Percentiles rank a stretch among this genome's conserved stretches.
Conservation (phyloP, 495 filamentous ascomycete species). For the Lentithecium fluviatile region DNA sequence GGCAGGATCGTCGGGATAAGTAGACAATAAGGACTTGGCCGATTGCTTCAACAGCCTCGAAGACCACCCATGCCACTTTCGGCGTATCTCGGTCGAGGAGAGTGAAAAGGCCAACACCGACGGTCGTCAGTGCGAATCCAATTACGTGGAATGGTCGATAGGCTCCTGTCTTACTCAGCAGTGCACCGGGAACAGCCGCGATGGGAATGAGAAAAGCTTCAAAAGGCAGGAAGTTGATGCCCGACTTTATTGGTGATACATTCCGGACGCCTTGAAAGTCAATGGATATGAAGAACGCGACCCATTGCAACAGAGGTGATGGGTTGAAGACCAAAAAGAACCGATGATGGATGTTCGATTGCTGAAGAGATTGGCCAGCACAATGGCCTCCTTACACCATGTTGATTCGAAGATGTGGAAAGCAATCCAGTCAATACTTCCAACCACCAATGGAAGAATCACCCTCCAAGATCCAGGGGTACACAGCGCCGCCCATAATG, state of each 20-base stretch:
- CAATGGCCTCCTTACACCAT: slow-evolving; percentile 5
- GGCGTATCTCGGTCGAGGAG: neutral
- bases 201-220: slow-evolving; percentile 2
- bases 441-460: slow-evolving; percentile 18
- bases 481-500: slow-evolving; percentile 1
- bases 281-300: slow-evolving; percentile 20
- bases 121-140: slow-evolving; percentile 1
- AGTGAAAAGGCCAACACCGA: slow-evolving; percentile 6
- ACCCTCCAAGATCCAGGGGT: slow-evolving; percentile 16
- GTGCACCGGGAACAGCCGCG: neutral
- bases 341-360: slow-evolving; percentile 9
- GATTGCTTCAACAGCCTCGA: slow-evolving; percentile 1
- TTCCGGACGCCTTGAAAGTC: slow-evolving; percentile 22
- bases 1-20: slow-evolving; percentile 11
- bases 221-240: slow-evolving; percentile 18
- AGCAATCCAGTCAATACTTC: neutral
- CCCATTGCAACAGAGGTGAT: slow-evolving; percentile 18
- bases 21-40: neutral
- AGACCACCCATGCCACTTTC: slow-evolving; percentile 6
- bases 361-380: slow-evolving; percentile 7
- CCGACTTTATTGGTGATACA: neutral
- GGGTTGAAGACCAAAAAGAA: slow-evolving; percentile 15
- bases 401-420: slow-evolving; percentile 14
- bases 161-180: slow-evolving; percentile 2
- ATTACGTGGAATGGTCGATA: slow-evolving; percentile 16